Evolutionary conservation across 331 rosid species (phyloP), one percentile per base, ranked within the genome.

Genomic region (Telfairia occidentalis): DNA sequence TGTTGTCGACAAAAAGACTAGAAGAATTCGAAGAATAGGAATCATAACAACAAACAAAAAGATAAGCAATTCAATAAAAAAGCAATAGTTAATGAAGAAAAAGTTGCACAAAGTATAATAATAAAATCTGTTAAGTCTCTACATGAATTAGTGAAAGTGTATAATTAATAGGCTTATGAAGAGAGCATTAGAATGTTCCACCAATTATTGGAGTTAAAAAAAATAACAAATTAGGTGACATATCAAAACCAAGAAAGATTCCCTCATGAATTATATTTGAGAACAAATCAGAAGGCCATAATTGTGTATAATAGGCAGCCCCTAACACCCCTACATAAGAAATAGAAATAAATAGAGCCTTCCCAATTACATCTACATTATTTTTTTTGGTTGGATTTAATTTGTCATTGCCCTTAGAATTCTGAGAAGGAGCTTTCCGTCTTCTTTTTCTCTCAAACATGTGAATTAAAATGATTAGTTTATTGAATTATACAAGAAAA

Each of bases 141-240:
- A 60, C 12, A 59, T 58, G 37, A 35, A n/a, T 37, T 37, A 19
- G 66, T n/a, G n/a, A n/a, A 43, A 43, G 13, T 64, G 30, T 19
- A 4, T 65, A 65, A 65, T 63, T 32, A 18, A 64, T 34, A 18
- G 7, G 30, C 1, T 4, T 23, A 10, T 21, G 32, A 37, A 69
- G 55, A 24, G 54, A 69, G 58, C 42, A 28, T 70, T 46, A 45
- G 75, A 71, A 71, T 71, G 42, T 71, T 71, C 58, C 23, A 45
- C 29, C 59, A 71, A 71, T 71, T 28, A 71, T 71, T 71, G 23
- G 3, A n/a, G 59, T 29, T 45, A 28, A 15, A 15, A 13, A 23
- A 69, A 5, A 3, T n/a, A n/a, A 70, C 0, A 45, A 12, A 42
- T 42, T 70, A 70, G 75, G 75, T 45, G 74, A 43, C 35, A 43